Base-by-base conservation (phyloP, 2,329 filamentous ascomycete species). In the Macrophomina tecta region DNA sequence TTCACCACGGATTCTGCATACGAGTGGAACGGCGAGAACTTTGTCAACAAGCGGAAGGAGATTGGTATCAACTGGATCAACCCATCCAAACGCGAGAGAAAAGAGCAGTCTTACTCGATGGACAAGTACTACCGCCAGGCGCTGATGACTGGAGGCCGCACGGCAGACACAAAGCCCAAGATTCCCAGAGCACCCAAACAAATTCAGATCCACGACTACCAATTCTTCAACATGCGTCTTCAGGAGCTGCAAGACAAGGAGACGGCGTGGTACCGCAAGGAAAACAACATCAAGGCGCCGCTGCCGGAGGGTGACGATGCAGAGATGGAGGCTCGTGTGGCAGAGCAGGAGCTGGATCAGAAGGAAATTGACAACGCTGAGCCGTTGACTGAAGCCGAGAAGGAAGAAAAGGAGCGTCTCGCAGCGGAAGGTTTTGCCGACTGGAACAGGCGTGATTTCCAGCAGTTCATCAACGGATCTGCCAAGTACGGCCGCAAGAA, bases 21-120 rank as follows among this genome's bases (percentile, higher is more conserved):
- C 74, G 95, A 98, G 76, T 99, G 96, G 96, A 99, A 99, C 70
- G 95, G 95, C 55, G 90, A 98, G 80, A 94, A 94, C 74, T 99
- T 99, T 77, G 92, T 93, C 64, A 88, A 90, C 18, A 82, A 81
- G 76, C 96, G 96, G 82, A 97, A 96, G 79, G 93, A 97, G 60
- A 92, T 97, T 69, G 93, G 92, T 58, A 87, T 97, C 70, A 94
- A 85, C 75, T 99, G 96, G 96, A 99, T 99, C 82, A 97, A 99
- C 74, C 96, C 95, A 2, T 90, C 94, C 16, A 99, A 99, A 84
- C 94, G 95, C 79, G 96, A 99, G 82, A 92, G 95, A 74, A 99
- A 98, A 79, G 94, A 98, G 76, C 93, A 97, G 77, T 93, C 93
- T 5, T 99, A 99, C 78, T 97, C 94, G 0, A 97, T 99, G 83